A percentile compares a stretch with the other conserved stretches of the same genome.
These are phyloP conservation scores for Pelargonium citronellum DNA, from an alignment of 441 rosid species.

Conservation along the genomic window DNA sequence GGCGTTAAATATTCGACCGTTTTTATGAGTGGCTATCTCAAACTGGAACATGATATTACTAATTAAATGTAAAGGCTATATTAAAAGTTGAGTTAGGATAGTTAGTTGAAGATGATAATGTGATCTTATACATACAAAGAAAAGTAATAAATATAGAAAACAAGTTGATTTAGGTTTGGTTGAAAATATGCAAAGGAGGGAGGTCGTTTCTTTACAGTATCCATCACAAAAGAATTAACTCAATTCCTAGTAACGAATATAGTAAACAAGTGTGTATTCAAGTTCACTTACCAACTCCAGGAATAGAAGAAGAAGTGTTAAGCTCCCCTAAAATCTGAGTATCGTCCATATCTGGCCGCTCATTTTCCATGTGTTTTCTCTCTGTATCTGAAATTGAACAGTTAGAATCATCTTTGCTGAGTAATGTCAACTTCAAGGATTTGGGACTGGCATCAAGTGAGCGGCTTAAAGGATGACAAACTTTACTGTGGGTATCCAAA, in stretches of 20 bases:
- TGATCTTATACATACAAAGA: conserved; percentile 9
- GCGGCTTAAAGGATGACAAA: conserved; percentile 45
- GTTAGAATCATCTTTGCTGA: conserved; percentile 30
- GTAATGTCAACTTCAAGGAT: conserved; percentile 33
- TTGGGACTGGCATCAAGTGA: conserved; percentile 51
- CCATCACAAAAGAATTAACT: conserved; percentile 14
- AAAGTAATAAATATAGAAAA: not conserved
- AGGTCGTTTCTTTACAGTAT: conserved; percentile 10
- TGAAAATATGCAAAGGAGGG: conserved; percentile 7
- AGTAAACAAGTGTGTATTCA: conserved; percentile 2
- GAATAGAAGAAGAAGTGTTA: conserved; percentile 30
- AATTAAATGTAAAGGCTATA: too few relatives aligned
- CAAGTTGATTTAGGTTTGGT: not conserved
- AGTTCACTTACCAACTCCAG: conserved; percentile 53
- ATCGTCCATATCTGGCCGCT: conserved; percentile 25
- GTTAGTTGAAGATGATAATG: not conserved
- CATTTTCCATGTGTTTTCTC: conserved; percentile 26
- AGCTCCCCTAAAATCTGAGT: conserved; percentile 28
- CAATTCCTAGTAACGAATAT: conserved; percentile 5
- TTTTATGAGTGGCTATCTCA: too few relatives aligned
- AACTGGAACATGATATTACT: too few relatives aligned
- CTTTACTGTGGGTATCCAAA: conserved; percentile 24
- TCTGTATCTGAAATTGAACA: conserved; percentile 27
- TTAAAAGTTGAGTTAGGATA: not conserved
- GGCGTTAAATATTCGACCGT: too few relatives aligned